Evolutionary conservation across 768 basidiomycete genomes (phyloP).

Genomic region (Lentinula raphanica): DNA sequence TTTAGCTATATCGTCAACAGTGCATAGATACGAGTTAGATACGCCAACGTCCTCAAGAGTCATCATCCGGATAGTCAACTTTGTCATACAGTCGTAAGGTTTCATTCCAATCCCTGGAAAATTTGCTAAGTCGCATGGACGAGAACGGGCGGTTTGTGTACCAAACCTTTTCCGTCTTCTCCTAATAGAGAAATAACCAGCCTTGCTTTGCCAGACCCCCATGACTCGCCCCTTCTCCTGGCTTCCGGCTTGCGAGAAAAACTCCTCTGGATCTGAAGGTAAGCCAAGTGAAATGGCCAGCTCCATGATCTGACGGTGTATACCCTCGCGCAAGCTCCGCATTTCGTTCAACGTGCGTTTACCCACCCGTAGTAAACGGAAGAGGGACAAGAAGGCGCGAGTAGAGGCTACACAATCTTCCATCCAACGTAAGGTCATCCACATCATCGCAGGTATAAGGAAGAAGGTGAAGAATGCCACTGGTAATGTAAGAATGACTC

Average conservation of each 20-base stretch:
- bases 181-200: conserved; percentile 75
- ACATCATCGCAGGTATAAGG: conserved; percentile 73
- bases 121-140: too few relatives aligned
- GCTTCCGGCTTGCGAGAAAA: conserved; percentile 55
- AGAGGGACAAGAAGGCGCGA: conserved; percentile 63
- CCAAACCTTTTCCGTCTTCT: conserved; percentile 56
- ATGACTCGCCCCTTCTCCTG: conserved; percentile 67
- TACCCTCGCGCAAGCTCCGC: conserved; percentile 44
- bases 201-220: conserved; percentile 63
- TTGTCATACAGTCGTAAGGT: conserved; percentile 76
- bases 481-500: conserved; percentile 57
- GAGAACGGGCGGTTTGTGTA: too few relatives aligned
- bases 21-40: background rate
- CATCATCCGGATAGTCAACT: conserved; percentile 72
- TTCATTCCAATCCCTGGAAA: conserved; percentile 83
- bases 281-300: conserved; percentile 57
- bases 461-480: conserved; percentile 51
- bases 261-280: conserved; percentile 63
- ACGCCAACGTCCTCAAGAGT: conserved; percentile 9
- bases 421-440: conserved; percentile 85
- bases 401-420: conserved; percentile 80
- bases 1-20: too few relatives aligned
- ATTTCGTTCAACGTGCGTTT: conserved; percentile 49
- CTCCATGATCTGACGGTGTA: conserved; percentile 64
- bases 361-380: conserved; percentile 59